A percentile compares a stretch with the other conserved stretches of the same genome.
Conservation (phyloP, 345 rosid genomes). For the Dovyalis caffra region DNA sequence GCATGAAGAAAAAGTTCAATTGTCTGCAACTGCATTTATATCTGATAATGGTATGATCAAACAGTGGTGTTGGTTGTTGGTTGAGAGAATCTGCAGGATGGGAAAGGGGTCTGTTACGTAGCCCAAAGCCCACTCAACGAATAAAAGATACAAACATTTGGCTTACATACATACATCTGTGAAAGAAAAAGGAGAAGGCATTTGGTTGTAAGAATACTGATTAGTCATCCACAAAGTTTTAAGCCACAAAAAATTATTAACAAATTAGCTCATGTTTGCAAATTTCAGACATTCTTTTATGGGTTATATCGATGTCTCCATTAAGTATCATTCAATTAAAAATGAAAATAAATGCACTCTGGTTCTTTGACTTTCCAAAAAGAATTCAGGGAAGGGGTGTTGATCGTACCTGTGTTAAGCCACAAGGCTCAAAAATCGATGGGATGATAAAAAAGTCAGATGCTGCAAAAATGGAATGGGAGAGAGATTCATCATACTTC, state of each 20-base stretch:
- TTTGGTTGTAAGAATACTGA: too few species aligned
- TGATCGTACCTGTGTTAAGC: slow-evolving; percentile 84
- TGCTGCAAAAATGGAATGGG: slow-evolving; percentile 84
- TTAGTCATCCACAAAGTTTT: background rate
- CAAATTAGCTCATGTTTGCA: slow-evolving; percentile 7
- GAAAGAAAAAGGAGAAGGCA: too few species aligned
- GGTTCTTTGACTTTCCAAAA: too few species aligned
- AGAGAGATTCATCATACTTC: slow-evolving; percentile 85
- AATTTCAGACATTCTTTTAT: background rate
- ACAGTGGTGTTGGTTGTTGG: background rate
- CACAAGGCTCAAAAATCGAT: slow-evolving; percentile 97
- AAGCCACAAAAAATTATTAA: background rate
- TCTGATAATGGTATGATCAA: background rate
- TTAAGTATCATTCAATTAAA: background rate
- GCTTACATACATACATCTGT: too few species aligned
- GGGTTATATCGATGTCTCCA: background rate
- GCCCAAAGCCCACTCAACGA: too few species aligned
- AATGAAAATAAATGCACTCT: background rate
- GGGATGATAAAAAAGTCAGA: slow-evolving; percentile 92
- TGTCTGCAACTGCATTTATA: background rate
- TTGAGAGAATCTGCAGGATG: too few species aligned
- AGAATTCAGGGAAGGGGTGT: background rate
- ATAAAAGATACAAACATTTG: too few species aligned
- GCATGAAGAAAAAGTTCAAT: background rate
- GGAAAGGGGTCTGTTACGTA: too few species aligned